Evolutionary conservation across 2,329 filamentous ascomycete genomes (phyloP).

Genomic region (Diplodia mutila): DNA sequence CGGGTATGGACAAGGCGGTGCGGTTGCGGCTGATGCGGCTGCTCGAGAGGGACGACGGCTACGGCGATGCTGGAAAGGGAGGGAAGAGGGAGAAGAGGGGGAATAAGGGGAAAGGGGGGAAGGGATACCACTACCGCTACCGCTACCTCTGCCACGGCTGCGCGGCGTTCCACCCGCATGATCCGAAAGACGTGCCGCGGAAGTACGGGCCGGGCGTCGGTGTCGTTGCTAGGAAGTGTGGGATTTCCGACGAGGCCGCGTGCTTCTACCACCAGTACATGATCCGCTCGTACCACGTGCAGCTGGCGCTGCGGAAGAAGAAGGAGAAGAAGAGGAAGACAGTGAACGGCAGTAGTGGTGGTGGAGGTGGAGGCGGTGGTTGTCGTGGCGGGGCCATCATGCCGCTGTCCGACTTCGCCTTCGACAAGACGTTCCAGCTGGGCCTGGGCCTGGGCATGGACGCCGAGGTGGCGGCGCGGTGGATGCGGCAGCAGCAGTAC

Average conservation of each 20-base stretch:
- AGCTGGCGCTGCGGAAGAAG: neutral
- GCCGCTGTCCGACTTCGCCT: neutral
- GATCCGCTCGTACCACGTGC: neutral
- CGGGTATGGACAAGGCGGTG: neutral
- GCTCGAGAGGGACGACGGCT: neutral
- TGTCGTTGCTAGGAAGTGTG: no score
- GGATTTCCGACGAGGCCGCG: neutral
- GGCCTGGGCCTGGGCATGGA: neutral
- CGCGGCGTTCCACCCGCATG: neutral
- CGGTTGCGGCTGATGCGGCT: neutral
- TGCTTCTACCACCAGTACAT: neutral
- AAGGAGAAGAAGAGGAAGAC: no score
- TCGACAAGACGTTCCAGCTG: neutral
- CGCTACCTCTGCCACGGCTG: neutral
- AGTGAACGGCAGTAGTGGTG: no score
- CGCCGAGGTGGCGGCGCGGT: no score
- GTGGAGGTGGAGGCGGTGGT: no score
- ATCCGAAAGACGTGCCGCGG: neutral
- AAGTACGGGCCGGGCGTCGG: no score
- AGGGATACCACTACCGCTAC: no score
- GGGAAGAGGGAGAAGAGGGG: neutral
- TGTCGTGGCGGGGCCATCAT: neutral
- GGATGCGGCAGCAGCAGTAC: no score
- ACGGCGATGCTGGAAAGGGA: neutral
- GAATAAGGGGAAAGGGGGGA: no score